Evolutionary conservation across 2,329 filamentous ascomycete species (phyloP).

Genomic region (Cyphellophora europaea): DNA sequence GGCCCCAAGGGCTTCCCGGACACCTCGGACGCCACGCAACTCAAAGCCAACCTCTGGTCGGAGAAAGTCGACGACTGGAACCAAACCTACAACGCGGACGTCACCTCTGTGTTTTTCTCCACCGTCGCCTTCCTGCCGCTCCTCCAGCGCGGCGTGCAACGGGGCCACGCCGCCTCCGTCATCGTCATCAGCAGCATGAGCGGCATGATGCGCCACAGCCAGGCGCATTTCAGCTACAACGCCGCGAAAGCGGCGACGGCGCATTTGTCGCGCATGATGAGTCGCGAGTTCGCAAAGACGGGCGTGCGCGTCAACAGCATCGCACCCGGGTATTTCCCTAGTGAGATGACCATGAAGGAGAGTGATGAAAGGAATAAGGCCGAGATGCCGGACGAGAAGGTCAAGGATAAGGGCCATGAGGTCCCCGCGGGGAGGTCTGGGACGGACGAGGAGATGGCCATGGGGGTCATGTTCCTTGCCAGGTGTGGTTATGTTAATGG

Average conservation of each 20-base stretch:
- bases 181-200: slow-evolving; percentile 64
- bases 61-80: slow-evolving; percentile 59
- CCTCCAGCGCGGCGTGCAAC: slow-evolving; percentile 48
- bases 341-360: slow-evolving; percentile 51
- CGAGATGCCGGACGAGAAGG: slow-evolving; percentile 26
- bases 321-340: slow-evolving; percentile 61
- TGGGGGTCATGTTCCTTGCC: slow-evolving; percentile 44
- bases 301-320: slow-evolving; percentile 65
- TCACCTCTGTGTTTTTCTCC: slow-evolving; percentile 63
- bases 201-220: slow-evolving; percentile 60
- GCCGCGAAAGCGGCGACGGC: slow-evolving; percentile 59
- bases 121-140: slow-evolving; percentile 59
- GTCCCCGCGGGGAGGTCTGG: slow-evolving; percentile 50
- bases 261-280: slow-evolving; percentile 54
- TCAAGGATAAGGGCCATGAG: slow-evolving; percentile 22
- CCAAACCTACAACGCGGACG: slow-evolving; percentile 59
- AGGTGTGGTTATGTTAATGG: slow-evolving; percentile 40
- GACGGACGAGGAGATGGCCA: slow-evolving; percentile 56
- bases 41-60: slow-evolving; percentile 53
- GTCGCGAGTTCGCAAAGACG: slow-evolving; percentile 55
- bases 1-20: slow-evolving; percentile 53
- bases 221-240: slow-evolving; percentile 66
- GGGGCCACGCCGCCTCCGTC: slow-evolving; percentile 26
- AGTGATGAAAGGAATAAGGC: slow-evolving; percentile 51
- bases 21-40: slow-evolving; percentile 39